Conservation (phyloP, 192 early-diverging fungal species). For the Glomus cerebriforme region DNA sequence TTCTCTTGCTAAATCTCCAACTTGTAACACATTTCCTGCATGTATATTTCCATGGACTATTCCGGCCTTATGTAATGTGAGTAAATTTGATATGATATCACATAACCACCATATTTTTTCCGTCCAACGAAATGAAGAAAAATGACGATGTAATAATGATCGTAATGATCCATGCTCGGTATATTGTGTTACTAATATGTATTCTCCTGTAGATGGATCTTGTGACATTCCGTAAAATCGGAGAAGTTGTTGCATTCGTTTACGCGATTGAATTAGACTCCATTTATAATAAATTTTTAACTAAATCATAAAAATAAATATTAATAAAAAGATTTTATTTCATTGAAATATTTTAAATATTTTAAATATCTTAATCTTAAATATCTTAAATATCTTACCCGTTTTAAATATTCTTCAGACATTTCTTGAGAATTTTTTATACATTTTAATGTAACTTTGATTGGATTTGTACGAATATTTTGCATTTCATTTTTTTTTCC, state of each 20-base stretch:
- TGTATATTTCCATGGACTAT: slow-evolving; percentile 21
- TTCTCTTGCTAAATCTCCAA: neutral
- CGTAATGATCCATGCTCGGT: neutral
- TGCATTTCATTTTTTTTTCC: neutral
- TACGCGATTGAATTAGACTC: neutral
- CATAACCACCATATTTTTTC: slow-evolving; percentile 22
- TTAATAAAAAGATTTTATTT: neutral
- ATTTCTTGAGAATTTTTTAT: slow-evolving; percentile 21
- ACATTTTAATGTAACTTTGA: slow-evolving; percentile 10
- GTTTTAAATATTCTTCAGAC: neutral
- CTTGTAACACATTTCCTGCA: slow-evolving; percentile 8
- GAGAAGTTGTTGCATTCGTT: neutral
- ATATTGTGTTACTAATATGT: slow-evolving; percentile 12
- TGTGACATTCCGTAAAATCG: slow-evolving; percentile 9
- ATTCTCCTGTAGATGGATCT: neutral
- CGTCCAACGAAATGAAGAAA: neutral
- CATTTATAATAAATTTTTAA: neutral
- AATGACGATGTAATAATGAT: neutral
- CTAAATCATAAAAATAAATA: neutral
- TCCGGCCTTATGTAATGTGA: neutral
- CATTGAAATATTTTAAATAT: too few species aligned
- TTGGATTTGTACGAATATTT: neutral
- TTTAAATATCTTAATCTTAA: too few species aligned
- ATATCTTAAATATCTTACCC: neutral
- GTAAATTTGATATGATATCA: slow-evolving; percentile 3